phyloP scores from a whole-genome alignment of 2,329 filamentous ascomycete species.

The Aspergillus latus region DNA sequence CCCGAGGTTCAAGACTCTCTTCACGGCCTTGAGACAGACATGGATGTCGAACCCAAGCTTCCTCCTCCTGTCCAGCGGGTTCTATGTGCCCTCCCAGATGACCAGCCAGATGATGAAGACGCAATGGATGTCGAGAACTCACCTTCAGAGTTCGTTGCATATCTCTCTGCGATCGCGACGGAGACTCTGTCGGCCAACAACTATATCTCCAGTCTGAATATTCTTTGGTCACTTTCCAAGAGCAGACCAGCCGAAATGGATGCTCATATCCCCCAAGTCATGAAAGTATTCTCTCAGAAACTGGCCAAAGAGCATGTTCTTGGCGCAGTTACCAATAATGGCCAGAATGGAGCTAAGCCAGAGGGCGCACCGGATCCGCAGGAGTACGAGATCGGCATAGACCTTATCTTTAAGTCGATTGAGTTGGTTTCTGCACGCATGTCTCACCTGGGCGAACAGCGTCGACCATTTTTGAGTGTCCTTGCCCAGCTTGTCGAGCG shows the following conservation, averaged over 20 bases:
- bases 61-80: slow-evolving; percentile 76
- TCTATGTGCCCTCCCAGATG: slow-evolving; percentile 84
- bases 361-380: slow-evolving; percentile 61
- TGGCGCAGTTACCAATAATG: slow-evolving; percentile 60
- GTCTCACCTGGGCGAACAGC: slow-evolving; percentile 85
- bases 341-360: slow-evolving; percentile 38
- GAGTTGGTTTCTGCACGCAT: slow-evolving; percentile 90
- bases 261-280: slow-evolving; percentile 78
- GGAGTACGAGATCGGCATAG: slow-evolving; percentile 84
- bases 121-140: slow-evolving; percentile 73
- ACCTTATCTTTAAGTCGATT: slow-evolving; percentile 90
- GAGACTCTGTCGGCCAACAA: slow-evolving; percentile 80
- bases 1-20: slow-evolving; percentile 92
- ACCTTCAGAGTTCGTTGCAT: slow-evolving; percentile 82
- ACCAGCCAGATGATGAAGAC: slow-evolving; percentile 77
- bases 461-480: slow-evolving; percentile 91
- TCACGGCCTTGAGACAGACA: slow-evolving; percentile 69
- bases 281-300: slow-evolving; percentile 91
- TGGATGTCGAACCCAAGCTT: slow-evolving; percentile 69
- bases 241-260: slow-evolving; percentile 86
- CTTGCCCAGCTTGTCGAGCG: slow-evolving; percentile 94
- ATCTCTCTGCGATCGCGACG: slow-evolving; percentile 79
- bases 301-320: slow-evolving; percentile 89
- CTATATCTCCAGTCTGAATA: slow-evolving; percentile 85
- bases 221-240: slow-evolving; percentile 86